A percentile compares a stretch with the other conserved stretches of the same genome.
phyloP scores from a whole-genome alignment of 306 rosid species.

The Mimosa bimucronata region DNA sequence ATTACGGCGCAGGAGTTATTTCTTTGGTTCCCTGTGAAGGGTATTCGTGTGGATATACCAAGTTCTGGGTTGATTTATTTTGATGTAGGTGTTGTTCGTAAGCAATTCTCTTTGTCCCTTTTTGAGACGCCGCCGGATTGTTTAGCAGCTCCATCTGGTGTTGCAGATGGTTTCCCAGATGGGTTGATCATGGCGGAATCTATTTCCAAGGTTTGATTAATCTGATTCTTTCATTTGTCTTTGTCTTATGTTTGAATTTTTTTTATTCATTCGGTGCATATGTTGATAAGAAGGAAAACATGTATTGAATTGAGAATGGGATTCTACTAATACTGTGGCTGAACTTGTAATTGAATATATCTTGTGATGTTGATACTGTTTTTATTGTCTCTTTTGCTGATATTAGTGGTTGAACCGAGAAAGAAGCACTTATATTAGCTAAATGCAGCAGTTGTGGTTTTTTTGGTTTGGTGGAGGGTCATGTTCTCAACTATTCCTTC shows the following conservation, averaged over 20 bases:
- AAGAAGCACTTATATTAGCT: conserved; percentile 12
- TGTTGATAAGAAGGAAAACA: not conserved
- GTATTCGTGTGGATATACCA: conserved; percentile 82
- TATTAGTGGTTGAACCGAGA: not conserved
- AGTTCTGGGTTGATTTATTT: conserved; percentile 82
- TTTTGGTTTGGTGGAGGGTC: conserved; percentile 22
- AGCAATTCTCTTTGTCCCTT: conserved; percentile 74
- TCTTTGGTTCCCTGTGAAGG: conserved; percentile 81
- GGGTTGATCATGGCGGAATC: not conserved
- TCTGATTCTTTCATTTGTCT: not conserved
- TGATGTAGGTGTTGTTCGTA: conserved; percentile 73
- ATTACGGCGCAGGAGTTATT: conserved; percentile 81
- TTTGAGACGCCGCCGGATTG: conserved; percentile 85
- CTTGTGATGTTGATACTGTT: not conserved
- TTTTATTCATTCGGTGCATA: not conserved
- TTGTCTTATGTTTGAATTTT: not conserved
- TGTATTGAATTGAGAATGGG: not conserved
- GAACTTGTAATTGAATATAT: not conserved
- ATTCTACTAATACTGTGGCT: not conserved
- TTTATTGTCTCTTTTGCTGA: not conserved
- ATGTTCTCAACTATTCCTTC: conserved; percentile 10
- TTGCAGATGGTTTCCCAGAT: not conserved
- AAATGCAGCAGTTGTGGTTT: conserved; percentile 14
- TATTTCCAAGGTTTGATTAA: conserved; percentile 47
- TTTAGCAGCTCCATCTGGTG: conserved; percentile 44